These are phyloP conservation scores for Halophytophthora batemanensis DNA, from an alignment of 352 stramenopile species.

Conservation along the genomic window DNA sequence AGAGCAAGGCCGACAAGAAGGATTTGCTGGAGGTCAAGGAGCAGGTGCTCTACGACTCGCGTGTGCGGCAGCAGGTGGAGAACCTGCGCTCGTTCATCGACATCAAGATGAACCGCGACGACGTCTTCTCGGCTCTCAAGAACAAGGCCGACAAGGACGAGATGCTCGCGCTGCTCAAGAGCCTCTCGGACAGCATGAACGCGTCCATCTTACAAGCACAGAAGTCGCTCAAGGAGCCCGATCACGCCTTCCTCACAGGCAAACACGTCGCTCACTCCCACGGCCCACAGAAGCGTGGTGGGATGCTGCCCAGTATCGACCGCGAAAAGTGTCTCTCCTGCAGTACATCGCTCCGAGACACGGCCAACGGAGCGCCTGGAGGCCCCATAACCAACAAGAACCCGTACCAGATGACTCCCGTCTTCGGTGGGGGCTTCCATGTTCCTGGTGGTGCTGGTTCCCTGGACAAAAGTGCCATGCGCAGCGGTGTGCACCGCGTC, in stretches of 20 bases:
- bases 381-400: slow-evolving; percentile 55
- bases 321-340: slow-evolving; percentile 77
- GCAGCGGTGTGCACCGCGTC: slow-evolving; percentile 11
- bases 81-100: slow-evolving; percentile 85
- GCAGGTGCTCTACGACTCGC: slow-evolving; percentile 85
- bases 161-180: slow-evolving; percentile 76
- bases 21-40: slow-evolving; percentile 85
- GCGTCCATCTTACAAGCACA: slow-evolving; percentile 73
- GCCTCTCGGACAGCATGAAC: slow-evolving; percentile 79
- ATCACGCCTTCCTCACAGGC: slow-evolving; percentile 71
- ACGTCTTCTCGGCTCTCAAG: slow-evolving; percentile 80
- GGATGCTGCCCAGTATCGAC: slow-evolving; percentile 70
- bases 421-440: slow-evolving; percentile 74
- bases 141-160: slow-evolving; percentile 86
- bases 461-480: slow-evolving; percentile 34
- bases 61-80: slow-evolving; percentile 81
- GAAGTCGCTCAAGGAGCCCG: slow-evolving; percentile 52
- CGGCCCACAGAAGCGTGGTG: slow-evolving; percentile 40
- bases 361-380: slow-evolving; percentile 8
- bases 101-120: slow-evolving; percentile 88
- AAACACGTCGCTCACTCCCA: slow-evolving; percentile 61
- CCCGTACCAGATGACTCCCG: slow-evolving; percentile 56
- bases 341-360: slow-evolving; percentile 65
- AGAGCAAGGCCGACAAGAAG: slow-evolving; percentile 84
- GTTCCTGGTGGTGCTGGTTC: slow-evolving; percentile 32